Conservation (phyloP, 306 rosid genomes). For the Rubus idaeus region DNA sequence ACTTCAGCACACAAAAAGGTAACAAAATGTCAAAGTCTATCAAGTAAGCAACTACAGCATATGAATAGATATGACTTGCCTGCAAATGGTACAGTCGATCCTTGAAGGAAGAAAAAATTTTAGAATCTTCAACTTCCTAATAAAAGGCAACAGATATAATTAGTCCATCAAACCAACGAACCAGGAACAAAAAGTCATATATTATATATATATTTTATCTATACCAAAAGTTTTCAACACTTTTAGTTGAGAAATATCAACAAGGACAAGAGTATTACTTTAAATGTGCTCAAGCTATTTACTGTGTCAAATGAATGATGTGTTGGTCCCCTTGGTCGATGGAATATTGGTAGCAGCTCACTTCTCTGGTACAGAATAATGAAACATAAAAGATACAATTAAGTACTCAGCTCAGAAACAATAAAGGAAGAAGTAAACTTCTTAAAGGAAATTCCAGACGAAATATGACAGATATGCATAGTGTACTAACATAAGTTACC, state of each 20-base stretch:
- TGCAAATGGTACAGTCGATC: constrained; percentile 77
- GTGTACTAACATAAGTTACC: constrained; percentile 38
- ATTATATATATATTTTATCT: background rate
- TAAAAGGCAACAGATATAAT: constrained; percentile 28
- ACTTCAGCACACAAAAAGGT: constrained; percentile 3
- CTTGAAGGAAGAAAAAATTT: constrained; percentile 72
- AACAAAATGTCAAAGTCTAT: background rate
- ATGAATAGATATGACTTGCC: constrained; percentile 42
- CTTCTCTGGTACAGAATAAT: constrained; percentile 46
- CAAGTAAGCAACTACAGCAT: constrained; percentile 17
- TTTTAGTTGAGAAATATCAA: constrained; percentile 2
- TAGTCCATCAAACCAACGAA: constrained; percentile 13
- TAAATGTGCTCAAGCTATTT: constrained; percentile 46
- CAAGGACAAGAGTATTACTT: constrained; percentile 47
- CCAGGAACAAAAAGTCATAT: constrained; percentile 1
- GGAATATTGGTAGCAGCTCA: constrained; percentile 60
- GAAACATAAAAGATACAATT: background rate
- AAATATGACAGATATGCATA: background rate
- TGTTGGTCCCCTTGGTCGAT: constrained; percentile 63
- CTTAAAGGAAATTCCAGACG: background rate
- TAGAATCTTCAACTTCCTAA: constrained; percentile 66
- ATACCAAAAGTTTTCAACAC: constrained; percentile 14
- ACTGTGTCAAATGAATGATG: constrained; percentile 67
- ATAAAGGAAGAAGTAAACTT: background rate
- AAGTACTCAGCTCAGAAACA: background rate